phyloP scores from a whole-genome alignment of 352 stramenopile species.

The Globisporangium mamillatum region DNA sequence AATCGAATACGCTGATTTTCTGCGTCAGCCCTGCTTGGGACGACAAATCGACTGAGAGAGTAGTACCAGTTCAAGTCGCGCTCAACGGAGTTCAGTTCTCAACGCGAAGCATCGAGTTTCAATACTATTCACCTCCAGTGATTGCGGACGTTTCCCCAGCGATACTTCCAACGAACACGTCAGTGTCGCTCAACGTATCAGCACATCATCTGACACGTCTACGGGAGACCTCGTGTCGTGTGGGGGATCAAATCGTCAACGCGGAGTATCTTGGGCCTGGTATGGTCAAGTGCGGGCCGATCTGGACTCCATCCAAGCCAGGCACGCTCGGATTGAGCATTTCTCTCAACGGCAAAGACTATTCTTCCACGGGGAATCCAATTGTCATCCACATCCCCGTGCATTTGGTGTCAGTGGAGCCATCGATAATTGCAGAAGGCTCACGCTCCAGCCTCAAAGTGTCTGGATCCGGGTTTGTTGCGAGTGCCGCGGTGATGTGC shows the following conservation, averaged over 20 bases:
- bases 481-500: slow-evolving; percentile 16
- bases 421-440: slow-evolving; percentile 18
- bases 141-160: background rate
- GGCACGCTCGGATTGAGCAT: slow-evolving; percentile 15
- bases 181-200: background rate
- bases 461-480: slow-evolving; percentile 25
- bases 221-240: background rate
- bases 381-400: slow-evolving; percentile 25
- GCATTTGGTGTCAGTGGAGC: slow-evolving; percentile 20
- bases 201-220: slow-evolving; percentile 4
- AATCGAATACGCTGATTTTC: slow-evolving; percentile 4
- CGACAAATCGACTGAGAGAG: background rate
- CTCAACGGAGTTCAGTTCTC: slow-evolving; percentile 14
- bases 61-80: background rate
- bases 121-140: slow-evolving; percentile 8
- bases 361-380: slow-evolving; percentile 13
- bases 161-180: slow-evolving; percentile 1
- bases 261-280: slow-evolving; percentile 8
- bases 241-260: background rate
- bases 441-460: slow-evolving; percentile 20
- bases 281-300: slow-evolving; percentile 6
- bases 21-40: slow-evolving; percentile 11
- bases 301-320: slow-evolving; percentile 4
- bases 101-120: slow-evolving; percentile 6
- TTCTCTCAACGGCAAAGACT: slow-evolving; percentile 43